Conservation (phyloP, 192 early-diverging fungal species). For the Coemansia sp. region DNA sequence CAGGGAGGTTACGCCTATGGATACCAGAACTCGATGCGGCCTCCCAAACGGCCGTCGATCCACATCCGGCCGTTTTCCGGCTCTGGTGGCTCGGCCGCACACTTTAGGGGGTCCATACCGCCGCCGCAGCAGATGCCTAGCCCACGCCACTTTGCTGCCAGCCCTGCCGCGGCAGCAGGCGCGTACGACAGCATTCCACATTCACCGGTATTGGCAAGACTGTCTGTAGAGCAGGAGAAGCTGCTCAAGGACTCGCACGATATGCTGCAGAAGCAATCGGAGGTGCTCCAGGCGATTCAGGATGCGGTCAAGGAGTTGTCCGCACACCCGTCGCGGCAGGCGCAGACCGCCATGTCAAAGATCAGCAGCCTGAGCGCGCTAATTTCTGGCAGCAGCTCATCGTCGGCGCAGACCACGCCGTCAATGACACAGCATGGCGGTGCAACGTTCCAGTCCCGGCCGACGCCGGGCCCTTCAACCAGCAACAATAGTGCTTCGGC, state of each 20-base stretch:
- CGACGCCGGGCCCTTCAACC: background rate
- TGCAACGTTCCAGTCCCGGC: background rate
- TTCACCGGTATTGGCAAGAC: background rate
- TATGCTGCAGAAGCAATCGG: conserved; percentile 32
- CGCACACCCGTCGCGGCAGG: conserved; percentile 4
- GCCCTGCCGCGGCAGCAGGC: background rate
- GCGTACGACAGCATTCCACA: background rate
- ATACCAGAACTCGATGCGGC: background rate
- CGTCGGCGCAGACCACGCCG: background rate
- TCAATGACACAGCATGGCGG: background rate
- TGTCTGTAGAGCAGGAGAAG: conserved; percentile 27
- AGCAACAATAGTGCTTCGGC: background rate
- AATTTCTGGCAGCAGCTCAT: conserved; percentile 11
- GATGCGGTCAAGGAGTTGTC: conserved; percentile 21
- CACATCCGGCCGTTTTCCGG: conserved; percentile 23
- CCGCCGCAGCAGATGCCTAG: background rate
- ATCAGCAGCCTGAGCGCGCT: conserved; percentile 26
- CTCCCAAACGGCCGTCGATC: conserved; percentile 20
- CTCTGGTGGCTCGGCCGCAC: background rate
- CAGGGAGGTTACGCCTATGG: background rate
- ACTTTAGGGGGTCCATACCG: background rate
- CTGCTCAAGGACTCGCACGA: conserved; percentile 34
- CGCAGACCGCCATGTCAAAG: conserved; percentile 24
- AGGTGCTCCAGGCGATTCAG: conserved; percentile 15
- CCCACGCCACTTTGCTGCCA: background rate